Percentiles rank a stretch among this genome's conserved stretches.
These are phyloP conservation scores for Plantago coronopus DNA, from an alignment of 305 asterid species.

Conservation along the genomic window DNA sequence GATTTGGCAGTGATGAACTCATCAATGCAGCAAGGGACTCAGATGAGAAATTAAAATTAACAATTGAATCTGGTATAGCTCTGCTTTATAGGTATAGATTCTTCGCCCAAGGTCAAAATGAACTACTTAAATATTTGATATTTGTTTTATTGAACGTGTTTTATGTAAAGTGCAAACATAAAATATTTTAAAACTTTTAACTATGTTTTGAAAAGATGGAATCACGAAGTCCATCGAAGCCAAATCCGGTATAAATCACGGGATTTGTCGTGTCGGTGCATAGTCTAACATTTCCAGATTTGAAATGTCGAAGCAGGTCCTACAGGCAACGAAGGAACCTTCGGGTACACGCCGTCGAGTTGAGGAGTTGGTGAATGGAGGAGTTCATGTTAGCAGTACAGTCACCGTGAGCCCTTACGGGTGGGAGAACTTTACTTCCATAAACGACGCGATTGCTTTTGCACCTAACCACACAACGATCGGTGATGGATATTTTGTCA, in stretches of 20 bases:
- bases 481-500: slow-evolving; percentile 9
- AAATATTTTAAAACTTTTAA: not conserved
- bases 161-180: not conserved
- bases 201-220: too few relatives aligned
- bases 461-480: slow-evolving; percentile 8
- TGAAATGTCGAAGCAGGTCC: not conserved
- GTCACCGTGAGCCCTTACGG: slow-evolving; percentile 9
- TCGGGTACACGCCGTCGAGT: not conserved
- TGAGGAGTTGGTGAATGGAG: not conserved
- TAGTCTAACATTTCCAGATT: too few relatives aligned
- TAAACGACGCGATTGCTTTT: slow-evolving; percentile 9
- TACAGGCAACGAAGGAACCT: not conserved
- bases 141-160: not conserved
- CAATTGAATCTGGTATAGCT: too few relatives aligned
- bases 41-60: too few relatives aligned
- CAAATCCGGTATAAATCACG: too few relatives aligned
- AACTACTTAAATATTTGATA: too few relatives aligned
- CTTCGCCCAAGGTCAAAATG: too few relatives aligned
- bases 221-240: too few relatives aligned
- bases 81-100: too few relatives aligned
- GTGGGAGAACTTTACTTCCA: not conserved
- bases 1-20: too few relatives aligned
- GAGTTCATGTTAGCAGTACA: slow-evolving; percentile 6
- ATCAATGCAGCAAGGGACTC: too few relatives aligned
- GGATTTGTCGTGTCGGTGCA: too few relatives aligned